Evolutionary conservation across 352 stramenopile genomes (phyloP), one percentile per base, ranked within the genome.

Genomic region (Phytophthora pseudosyringae): DNA sequence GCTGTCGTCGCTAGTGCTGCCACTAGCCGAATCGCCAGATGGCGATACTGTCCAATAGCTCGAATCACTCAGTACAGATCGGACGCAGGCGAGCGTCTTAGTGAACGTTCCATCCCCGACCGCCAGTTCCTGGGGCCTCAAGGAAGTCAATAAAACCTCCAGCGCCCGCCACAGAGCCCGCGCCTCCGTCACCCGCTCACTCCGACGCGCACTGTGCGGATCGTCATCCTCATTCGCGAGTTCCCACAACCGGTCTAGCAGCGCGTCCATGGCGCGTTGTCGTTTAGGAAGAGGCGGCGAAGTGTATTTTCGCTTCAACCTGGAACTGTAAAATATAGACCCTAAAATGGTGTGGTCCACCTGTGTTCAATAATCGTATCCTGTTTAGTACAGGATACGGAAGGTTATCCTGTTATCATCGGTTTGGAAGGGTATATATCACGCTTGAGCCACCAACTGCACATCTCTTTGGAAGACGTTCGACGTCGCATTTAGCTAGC

Each of bases 121-220:
- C 12, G 40, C 33, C 4, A 88, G 41, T 10, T 89, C 75, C 9
- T 67, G 48, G 2, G 70, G 28, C 10, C 67, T 73, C 29, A 73
- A 32, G 0, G 80, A 83, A 7, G 66, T 57, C 18, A 88, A 8
- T 26, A 86, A 60, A 33, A 80, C 73, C 28, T 88, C 78, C 8
- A 91, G 61, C 11, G 78, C 74, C 9, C 71, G 71, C 82, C 82
- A 91, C 3, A 89, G 62, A 50, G 76, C 74, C n/a, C 75, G 72
- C 3, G 71, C 77, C 50, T 91, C 80, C 0, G 54, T 38, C 9
- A 85, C 32, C 7, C 69, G 52, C 21, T 73, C 68, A 12, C 54
- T 54, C 28, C 53, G 44, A 6, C 44, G 63, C 9, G 39, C n/a
- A 39, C 35, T 68, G 9, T 5, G 16, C 18, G 35, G 45, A 11